phyloP scores from a whole-genome alignment of 176 grass and related monocot genomes.

The Dactylis glomerata region DNA sequence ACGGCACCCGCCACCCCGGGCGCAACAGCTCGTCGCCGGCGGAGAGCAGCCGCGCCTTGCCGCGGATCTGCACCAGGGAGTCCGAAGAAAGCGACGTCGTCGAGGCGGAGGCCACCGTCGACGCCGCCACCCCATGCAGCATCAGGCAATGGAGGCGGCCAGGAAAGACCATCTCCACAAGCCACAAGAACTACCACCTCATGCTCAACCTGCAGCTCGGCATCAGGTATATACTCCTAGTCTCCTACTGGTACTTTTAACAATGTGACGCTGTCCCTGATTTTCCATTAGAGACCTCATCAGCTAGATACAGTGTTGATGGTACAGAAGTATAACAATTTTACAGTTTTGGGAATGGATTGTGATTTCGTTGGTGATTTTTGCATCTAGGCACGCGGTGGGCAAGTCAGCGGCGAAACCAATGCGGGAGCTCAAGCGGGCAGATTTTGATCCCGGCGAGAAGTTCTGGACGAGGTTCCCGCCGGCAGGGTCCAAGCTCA shows the following conservation, averaged over 20 bases:
- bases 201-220: constrained; percentile 76
- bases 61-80: constrained; percentile 61
- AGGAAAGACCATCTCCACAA: constrained; percentile 52
- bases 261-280: not conserved
- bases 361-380: not conserved
- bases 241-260: too few relatives aligned
- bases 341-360: not conserved
- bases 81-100: constrained; percentile 40
- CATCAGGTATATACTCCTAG: constrained; percentile 30
- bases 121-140: not conserved
- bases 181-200: constrained; percentile 67
- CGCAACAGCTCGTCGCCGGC: constrained; percentile 38
- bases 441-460: constrained; percentile 47
- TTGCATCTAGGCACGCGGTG: constrained; percentile 32
- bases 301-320: not conserved
- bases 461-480: constrained; percentile 57
- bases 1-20: constrained; percentile 21
- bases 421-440: constrained; percentile 15
- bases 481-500: constrained; percentile 40
- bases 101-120: constrained; percentile 12
- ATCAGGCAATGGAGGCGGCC: not conserved
- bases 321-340: not conserved
- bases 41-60: constrained; percentile 3
- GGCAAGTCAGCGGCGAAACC: constrained; percentile 27
- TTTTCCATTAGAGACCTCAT: not conserved